Conservation (phyloP, 441 rosid genomes). For the Hypseocharis bilobata region DNA sequence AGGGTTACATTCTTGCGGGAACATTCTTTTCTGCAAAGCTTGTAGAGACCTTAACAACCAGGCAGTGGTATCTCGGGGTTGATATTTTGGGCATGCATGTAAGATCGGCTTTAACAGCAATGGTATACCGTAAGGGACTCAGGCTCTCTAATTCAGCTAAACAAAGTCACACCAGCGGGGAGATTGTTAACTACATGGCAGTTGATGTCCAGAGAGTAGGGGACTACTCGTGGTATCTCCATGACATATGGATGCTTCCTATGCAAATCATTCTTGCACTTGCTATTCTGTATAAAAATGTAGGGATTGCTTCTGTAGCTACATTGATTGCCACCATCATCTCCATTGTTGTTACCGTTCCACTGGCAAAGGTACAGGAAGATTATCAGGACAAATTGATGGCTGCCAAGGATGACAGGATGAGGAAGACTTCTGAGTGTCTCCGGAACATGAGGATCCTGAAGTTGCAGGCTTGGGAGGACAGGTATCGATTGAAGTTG, state of each 20-base stretch:
- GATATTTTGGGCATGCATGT: constrained; percentile 99
- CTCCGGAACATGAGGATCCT: constrained; percentile 96
- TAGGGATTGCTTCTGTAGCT: constrained; percentile 86
- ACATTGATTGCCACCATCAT: constrained; percentile 77
- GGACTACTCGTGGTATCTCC: constrained; percentile 95
- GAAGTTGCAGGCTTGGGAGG: constrained; percentile 98
- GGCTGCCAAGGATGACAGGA: constrained; percentile 98
- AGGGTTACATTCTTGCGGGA: constrained; percentile 92
- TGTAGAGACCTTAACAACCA: constrained; percentile 75
- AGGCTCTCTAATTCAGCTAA: constrained; percentile 76
- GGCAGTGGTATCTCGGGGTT: constrained; percentile 99
- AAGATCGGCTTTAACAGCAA: constrained; percentile 90
- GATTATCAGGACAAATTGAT: constrained; percentile 89
- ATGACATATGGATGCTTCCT: constrained; percentile 99
- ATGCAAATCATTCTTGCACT: constrained; percentile 92
- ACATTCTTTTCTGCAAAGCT: constrained; percentile 85
- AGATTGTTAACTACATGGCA: constrained; percentile 96
- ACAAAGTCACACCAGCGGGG: constrained; percentile 90
- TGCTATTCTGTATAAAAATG: constrained; percentile 79
- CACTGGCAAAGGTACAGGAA: constrained; percentile 82
- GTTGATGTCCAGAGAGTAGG: constrained; percentile 96
- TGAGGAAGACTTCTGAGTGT: constrained; percentile 97
- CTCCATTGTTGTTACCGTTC: constrained; percentile 73
- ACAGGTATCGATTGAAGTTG: constrained; percentile 60
- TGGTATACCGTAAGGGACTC: constrained; percentile 86